phyloP scores from a whole-genome alignment of 441 rosid genomes.

The Syzygium syzygioides region DNA sequence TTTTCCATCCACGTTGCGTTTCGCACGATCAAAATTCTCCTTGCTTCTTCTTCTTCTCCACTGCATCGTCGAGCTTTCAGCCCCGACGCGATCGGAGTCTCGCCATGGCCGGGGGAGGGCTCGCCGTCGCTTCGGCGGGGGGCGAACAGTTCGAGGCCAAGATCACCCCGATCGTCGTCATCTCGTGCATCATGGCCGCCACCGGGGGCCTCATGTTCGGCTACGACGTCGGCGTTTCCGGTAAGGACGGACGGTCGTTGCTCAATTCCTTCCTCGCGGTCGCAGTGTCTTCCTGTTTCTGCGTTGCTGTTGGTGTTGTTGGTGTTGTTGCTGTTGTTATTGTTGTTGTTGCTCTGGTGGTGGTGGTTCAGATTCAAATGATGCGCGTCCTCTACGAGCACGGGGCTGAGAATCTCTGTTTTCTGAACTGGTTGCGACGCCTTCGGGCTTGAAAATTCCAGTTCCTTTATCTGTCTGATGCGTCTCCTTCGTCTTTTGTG shows the following conservation, averaged over 20 bases:
- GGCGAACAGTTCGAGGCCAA: constrained; percentile 15
- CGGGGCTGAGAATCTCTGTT: background rate
- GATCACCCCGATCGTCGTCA: constrained; percentile 12
- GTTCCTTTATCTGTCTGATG: background rate
- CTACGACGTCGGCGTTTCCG: constrained; percentile 17
- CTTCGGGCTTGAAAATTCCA: background rate
- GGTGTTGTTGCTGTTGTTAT: background rate
- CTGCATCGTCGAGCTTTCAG: background rate
- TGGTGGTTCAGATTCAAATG: background rate
- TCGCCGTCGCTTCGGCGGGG: constrained; percentile 9
- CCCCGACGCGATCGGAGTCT: background rate
- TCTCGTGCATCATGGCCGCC: constrained; percentile 17
- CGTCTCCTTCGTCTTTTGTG: background rate
- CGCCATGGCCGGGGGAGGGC: constrained; percentile 12
- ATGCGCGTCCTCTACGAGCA: background rate
- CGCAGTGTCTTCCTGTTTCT: background rate
- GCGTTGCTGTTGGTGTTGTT: background rate
- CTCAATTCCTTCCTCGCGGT: background rate
- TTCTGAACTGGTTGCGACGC: background rate
- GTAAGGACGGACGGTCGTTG: background rate
- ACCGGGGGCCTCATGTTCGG: constrained; percentile 21
- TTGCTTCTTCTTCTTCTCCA: background rate
- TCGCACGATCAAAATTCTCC: background rate
- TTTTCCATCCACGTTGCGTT: background rate
- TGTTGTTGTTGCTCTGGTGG: background rate